Evolutionary conservation across 495 filamentous ascomycete species (phyloP).

Genomic region (Penicillium antarcticum): DNA sequence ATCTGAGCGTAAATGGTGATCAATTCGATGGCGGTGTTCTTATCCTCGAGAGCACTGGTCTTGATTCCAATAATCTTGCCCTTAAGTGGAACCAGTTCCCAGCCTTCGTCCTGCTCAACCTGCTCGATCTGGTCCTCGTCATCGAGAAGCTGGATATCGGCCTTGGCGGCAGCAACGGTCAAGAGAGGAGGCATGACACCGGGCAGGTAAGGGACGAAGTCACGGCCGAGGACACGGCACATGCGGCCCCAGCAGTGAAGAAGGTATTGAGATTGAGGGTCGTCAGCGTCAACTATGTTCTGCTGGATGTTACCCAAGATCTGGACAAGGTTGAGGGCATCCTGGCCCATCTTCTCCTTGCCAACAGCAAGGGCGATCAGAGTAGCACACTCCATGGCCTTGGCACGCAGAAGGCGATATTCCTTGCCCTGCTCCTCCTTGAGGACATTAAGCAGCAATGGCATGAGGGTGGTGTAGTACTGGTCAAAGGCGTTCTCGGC

Average conservation of each 20-base stretch:
- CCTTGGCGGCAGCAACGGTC: slow-evolving; percentile 88
- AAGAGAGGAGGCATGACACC: slow-evolving; percentile 94
- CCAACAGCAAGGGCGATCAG: slow-evolving; percentile 95
- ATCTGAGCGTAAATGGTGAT: slow-evolving; percentile 96
- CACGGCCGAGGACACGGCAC: slow-evolving; percentile 86
- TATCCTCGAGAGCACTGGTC: slow-evolving; percentile 94
- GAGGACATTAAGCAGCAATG: slow-evolving; percentile 84
- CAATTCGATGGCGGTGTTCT: slow-evolving; percentile 97
- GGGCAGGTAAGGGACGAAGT: slow-evolving; percentile 88
- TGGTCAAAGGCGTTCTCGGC: slow-evolving; percentile 93
- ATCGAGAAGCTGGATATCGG: slow-evolving; percentile 94
- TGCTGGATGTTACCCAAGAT: slow-evolving; percentile 83
- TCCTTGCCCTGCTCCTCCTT: slow-evolving; percentile 89
- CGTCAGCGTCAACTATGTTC: slow-evolving; percentile 85
- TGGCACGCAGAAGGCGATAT: slow-evolving; percentile 83
- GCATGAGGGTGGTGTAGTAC: slow-evolving; percentile 96
- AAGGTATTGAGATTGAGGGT: slow-evolving; percentile 94
- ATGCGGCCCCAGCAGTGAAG: slow-evolving; percentile 99
- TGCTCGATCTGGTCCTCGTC: slow-evolving; percentile 93
- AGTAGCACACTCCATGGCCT: slow-evolving; percentile 99
- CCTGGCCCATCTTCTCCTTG: slow-evolving; percentile 81
- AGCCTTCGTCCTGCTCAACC: slow-evolving; percentile 92
- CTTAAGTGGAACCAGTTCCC: slow-evolving; percentile 94
- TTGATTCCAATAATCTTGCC: slow-evolving; percentile 98
- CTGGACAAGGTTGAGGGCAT: slow-evolving; percentile 82